Evolutionary conservation across 2,329 filamentous ascomycete species (phyloP).

Genomic region (Lachnellula cervina): DNA sequence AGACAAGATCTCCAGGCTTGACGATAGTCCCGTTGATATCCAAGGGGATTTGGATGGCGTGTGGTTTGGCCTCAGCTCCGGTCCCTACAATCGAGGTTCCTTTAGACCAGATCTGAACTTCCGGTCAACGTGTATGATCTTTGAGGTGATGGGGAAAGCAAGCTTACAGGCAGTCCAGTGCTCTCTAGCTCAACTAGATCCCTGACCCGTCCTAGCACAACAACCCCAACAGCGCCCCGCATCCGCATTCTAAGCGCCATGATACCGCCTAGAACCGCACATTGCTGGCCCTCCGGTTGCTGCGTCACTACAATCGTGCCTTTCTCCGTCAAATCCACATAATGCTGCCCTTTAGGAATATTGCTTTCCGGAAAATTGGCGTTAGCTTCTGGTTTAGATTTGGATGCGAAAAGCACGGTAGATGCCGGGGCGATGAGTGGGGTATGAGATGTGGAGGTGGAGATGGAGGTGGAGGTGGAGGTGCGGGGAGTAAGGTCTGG

Average conservation of each 20-base stretch:
- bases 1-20: constrained; percentile 59
- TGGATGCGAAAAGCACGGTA: constrained; percentile 57
- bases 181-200: constrained; percentile 57
- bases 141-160: neutral
- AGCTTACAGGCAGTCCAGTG: constrained; percentile 52
- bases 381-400: constrained; percentile 39
- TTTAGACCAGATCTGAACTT: constrained; percentile 47
- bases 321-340: constrained; percentile 58
- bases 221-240: constrained; percentile 53
- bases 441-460: constrained; percentile 19
- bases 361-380: constrained; percentile 34
- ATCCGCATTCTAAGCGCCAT: constrained; percentile 66
- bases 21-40: constrained; percentile 40
- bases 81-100: constrained; percentile 55
- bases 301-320: constrained; percentile 61
- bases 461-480: constrained; percentile 15
- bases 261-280: constrained; percentile 71
- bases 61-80: constrained; percentile 51
- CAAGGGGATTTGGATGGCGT: constrained; percentile 45
- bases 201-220: constrained; percentile 65
- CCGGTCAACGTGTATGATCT: neutral
- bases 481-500: constrained; percentile 45
- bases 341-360: constrained; percentile 57
- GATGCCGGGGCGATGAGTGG: constrained; percentile 44
- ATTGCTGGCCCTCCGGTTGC: constrained; percentile 60